These are phyloP conservation scores for Hypoxylon rickii DNA, from an alignment of 495 filamentous ascomycete species.

Conservation along the genomic window DNA sequence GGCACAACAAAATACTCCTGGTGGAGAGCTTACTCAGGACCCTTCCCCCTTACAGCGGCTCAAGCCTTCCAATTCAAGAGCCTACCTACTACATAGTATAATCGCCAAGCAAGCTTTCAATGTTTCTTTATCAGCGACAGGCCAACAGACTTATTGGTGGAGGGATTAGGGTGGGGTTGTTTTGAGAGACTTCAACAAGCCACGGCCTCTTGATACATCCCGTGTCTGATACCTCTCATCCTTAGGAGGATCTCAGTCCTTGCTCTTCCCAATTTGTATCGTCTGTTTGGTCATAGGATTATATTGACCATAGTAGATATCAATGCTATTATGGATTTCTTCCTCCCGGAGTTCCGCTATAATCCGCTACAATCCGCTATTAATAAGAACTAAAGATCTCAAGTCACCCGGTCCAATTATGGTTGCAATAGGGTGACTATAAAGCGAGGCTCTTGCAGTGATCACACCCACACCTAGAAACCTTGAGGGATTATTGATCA, in stretches of 20 bases:
- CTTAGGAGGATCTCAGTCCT: slow-evolving; percentile 5
- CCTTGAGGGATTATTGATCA: slow-evolving; percentile 36
- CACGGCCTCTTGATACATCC: slow-evolving; percentile 11
- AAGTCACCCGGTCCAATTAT: slow-evolving; percentile 8
- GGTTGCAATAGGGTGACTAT: slow-evolving; percentile 23
- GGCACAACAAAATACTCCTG: not conserved
- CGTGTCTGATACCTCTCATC: slow-evolving; percentile 1
- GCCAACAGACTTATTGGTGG: slow-evolving; percentile 17
- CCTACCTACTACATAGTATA: slow-evolving; percentile 1
- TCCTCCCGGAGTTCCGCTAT: not conserved
- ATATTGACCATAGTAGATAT: no score
- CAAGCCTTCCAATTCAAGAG: not conserved
- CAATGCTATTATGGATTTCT: not conserved
- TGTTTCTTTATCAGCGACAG: slow-evolving; percentile 17
- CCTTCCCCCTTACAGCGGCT: slow-evolving; percentile 12
- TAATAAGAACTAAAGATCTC: not conserved
- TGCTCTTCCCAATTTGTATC: not conserved
- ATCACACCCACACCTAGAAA: slow-evolving; percentile 22
- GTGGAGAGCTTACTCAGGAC: slow-evolving; percentile 28
- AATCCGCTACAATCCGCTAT: no score
- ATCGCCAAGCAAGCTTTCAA: not conserved
- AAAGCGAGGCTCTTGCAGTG: slow-evolving; percentile 17
- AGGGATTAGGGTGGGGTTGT: slow-evolving; percentile 26
- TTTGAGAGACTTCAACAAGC: slow-evolving; percentile 6
- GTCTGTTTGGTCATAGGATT: no score